Conservation (phyloP, 2,329 filamentous ascomycete genomes). For the Xylariaceae sp. region DNA sequence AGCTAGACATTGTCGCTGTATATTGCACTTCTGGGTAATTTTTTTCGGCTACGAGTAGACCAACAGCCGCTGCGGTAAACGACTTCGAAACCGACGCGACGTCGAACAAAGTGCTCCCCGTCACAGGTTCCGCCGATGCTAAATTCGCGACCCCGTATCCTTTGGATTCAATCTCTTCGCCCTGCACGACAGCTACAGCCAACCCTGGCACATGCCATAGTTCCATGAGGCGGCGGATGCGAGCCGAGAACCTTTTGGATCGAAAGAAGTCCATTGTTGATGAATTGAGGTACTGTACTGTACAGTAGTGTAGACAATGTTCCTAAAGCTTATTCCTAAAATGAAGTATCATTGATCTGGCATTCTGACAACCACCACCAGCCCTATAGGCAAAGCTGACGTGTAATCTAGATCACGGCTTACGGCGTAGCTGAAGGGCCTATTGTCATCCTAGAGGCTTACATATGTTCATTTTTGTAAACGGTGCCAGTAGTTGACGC, state of each 20-base stretch:
- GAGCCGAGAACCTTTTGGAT: slow-evolving; percentile 18
- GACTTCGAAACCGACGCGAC: slow-evolving; percentile 29
- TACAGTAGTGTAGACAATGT: too few species aligned
- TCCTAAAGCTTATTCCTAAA: too few species aligned
- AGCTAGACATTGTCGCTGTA: slow-evolving; percentile 21
- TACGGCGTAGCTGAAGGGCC: too few species aligned
- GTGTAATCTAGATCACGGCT: too few species aligned
- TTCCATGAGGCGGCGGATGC: slow-evolving; percentile 16
- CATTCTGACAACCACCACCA: too few species aligned
- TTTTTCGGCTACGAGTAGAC: slow-evolving; percentile 29
- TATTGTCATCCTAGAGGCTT: too few species aligned
- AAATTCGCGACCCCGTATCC: slow-evolving; percentile 25
- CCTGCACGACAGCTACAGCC: slow-evolving; percentile 20
- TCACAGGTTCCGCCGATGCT: slow-evolving; percentile 25
- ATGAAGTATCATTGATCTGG: too few species aligned
- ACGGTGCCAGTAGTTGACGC: too few species aligned
- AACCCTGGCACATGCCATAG: slow-evolving; percentile 24
- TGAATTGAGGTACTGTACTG: too few species aligned
- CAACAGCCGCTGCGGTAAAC: slow-evolving; percentile 24
- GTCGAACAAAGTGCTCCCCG: slow-evolving; percentile 26
- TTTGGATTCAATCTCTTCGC: slow-evolving; percentile 16
- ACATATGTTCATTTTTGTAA: too few species aligned
- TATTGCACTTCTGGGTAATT: slow-evolving; percentile 28
- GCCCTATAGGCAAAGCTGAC: too few species aligned
- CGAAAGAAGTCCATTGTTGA: too few species aligned